Base-by-base conservation (phyloP, 257 asterid species). In the Solanum paucissectum region DNA sequence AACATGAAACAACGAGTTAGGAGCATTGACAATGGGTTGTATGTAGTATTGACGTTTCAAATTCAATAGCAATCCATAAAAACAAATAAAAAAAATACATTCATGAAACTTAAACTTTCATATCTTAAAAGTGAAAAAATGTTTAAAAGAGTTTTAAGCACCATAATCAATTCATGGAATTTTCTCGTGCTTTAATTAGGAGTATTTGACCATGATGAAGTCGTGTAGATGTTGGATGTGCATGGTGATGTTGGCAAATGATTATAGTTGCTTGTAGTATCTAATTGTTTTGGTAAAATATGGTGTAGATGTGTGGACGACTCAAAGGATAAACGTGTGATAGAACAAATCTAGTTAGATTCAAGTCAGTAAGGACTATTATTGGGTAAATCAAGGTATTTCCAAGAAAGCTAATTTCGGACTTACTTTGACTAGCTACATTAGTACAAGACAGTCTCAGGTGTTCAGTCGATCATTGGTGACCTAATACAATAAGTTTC, bases 321-420 rank as follows among this genome's bases (percentile, higher is more conserved):
- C 0, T 55, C 25, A 0, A 0, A 55, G 11, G 25, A 20, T 55
- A 55, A 55, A 55, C n/a, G 64, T 7, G 64, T 6, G 10, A 6
- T 0, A 7, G 0, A 55, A 55, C 64, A 55, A 55, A 55, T 18
- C 1, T 18, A 55, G 1, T 55, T 20, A 55, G n/a, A 20, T 55
- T 7, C 25, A 20, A 55, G 64, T 20, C 2, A 20, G 25, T 55
- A 55, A 55, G 1, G 25, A 55, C 5, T 55, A 55, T 20, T 3
- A 55, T 55, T 55, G 11, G 11, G 11, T 0, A 20, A 55, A 55
- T 20, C 64, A 55, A 55, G 64, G 25, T 55, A 7, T 7, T 18
- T 0, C 25, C n/a, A 55, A 7, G 11, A 18, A 7, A 55, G 0
- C 10, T 55, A 55, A 55, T 52, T 52, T 6, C 1, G 0, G 0